Conservation (phyloP, 2,329 filamentous ascomycete genomes). For the Apiospora rasikravindrae region DNA sequence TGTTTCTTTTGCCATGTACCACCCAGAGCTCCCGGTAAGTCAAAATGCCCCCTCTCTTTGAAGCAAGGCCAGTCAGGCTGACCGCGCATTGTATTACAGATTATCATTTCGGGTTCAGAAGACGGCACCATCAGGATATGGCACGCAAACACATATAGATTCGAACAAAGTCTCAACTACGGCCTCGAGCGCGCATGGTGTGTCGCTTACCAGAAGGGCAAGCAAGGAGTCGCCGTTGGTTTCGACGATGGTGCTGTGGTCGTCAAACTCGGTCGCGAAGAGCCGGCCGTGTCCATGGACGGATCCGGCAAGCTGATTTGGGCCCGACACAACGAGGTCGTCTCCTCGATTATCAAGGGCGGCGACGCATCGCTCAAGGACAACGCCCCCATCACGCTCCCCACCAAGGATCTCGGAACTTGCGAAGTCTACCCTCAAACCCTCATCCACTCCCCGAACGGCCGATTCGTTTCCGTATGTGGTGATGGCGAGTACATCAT, state of each 20-base stretch:
- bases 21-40: conserved; percentile 79
- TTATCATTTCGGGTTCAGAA: conserved; percentile 97
- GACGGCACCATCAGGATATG: conserved; percentile 98
- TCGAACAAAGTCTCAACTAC: conserved; percentile 96
- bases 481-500: conserved; percentile 99
- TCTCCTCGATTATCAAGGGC: conserved; percentile 93
- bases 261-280: conserved; percentile 95
- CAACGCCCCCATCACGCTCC: conserved; percentile 81
- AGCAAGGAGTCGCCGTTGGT: conserved; percentile 92
- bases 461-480: conserved; percentile 79
- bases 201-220: conserved; percentile 92
- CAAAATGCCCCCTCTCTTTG: background rate
- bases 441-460: conserved; percentile 93
- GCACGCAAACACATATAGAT: conserved; percentile 96
- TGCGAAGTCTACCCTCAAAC: conserved; percentile 98
- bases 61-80: background rate
- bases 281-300: conserved; percentile 98
- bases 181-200: conserved; percentile 97
- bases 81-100: conserved; percentile 34
- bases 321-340: conserved; percentile 93
- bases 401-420: conserved; percentile 92
- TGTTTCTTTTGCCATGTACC: conserved; percentile 97
- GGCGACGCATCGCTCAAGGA: conserved; percentile 85
- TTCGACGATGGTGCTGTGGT: conserved; percentile 98
- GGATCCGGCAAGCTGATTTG: conserved; percentile 93